Evolutionary conservation across 2,329 filamentous ascomycete species (phyloP), one percentile per base, ranked within the genome.

Genomic region (Didymella pinodella): DNA sequence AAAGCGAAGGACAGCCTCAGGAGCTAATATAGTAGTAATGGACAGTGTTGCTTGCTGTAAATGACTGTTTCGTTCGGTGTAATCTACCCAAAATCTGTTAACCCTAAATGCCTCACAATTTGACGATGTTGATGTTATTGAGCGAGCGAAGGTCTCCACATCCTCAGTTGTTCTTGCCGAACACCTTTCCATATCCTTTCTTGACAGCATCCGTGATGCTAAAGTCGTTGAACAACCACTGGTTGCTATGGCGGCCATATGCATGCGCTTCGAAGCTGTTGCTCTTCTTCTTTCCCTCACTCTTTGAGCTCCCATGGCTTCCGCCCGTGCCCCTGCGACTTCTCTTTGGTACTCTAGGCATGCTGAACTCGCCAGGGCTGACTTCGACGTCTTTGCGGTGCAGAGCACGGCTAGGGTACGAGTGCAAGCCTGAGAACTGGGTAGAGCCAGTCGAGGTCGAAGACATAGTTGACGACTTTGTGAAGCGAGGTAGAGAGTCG

Each of bases 161-260:
- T 10, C 10, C 28, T 29, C 41, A 59, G 3, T 50, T 36, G 10
- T 65, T 64, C 59, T 59, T 67, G 8, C 64, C 54, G 59, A 75
- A 73, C 8, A 73, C 65, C 64, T 61, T 73, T 4, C 65, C 69
- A 48, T 60, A 74, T 20, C 72, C 71, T 59, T 67, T 74, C 48
- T 65, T 70, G 29, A 75, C 66, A n/a, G 63, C 65, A 18, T 70
- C 73, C 11, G 68, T 72, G 38, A 78, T 62, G 34, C 74, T 77
- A 40, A 76, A 77, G 43, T 75, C 74, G 20, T 75, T 74, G 61
- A 78, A 78, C 22, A 78, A 55, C 76, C 76, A 78, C 49, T 67
- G 68, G 49, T 78, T 78, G 10, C 67, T 67, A 61, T 78, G 76
- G 5, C 76, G 22, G 6, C 74, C 74, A 40, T 76, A 76, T 45